Conservation (phyloP, 192 early-diverging fungal species). For the Lobosporangium transversale region DNA sequence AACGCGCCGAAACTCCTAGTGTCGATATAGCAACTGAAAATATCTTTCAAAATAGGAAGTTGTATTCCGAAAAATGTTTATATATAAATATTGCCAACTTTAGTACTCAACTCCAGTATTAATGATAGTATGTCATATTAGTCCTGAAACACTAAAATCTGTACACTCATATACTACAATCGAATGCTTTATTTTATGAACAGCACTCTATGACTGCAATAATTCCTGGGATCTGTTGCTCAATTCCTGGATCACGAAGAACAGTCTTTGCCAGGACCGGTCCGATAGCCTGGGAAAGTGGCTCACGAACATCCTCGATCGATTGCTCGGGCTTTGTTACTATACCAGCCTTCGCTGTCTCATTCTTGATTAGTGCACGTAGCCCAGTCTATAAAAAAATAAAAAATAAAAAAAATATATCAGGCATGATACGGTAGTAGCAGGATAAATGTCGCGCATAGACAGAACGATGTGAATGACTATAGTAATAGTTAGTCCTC, state of each 20-base stretch:
- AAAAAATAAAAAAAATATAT: background rate
- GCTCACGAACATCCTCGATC: conserved; percentile 31
- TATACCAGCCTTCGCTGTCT: conserved; percentile 3
- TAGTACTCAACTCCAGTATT: too few species aligned
- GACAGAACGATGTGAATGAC: background rate
- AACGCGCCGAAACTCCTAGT: too few species aligned
- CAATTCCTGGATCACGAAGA: conserved; percentile 15
- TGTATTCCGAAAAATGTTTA: too few species aligned
- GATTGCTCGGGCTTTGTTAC: conserved; percentile 1
- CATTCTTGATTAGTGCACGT: conserved; percentile 32
- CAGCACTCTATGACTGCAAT: conserved; percentile 35
- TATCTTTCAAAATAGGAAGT: too few species aligned
- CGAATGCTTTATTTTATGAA: too few species aligned
- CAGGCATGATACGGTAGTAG: background rate
- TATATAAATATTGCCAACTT: too few species aligned
- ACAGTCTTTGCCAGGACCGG: conserved; percentile 14
- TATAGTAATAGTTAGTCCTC: too few species aligned
- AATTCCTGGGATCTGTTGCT: conserved; percentile 18
- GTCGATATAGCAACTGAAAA: too few species aligned
- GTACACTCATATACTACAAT: too few species aligned
- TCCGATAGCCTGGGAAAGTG: conserved; percentile 31
- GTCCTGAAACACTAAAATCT: too few species aligned
- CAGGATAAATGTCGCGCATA: background rate
- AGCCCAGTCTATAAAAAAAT: conserved; percentile 23
- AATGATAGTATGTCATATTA: too few species aligned